Evolutionary conservation across 2,329 filamentous ascomycete species (phyloP).

Genomic region (Sarocladium brachiariae): DNA sequence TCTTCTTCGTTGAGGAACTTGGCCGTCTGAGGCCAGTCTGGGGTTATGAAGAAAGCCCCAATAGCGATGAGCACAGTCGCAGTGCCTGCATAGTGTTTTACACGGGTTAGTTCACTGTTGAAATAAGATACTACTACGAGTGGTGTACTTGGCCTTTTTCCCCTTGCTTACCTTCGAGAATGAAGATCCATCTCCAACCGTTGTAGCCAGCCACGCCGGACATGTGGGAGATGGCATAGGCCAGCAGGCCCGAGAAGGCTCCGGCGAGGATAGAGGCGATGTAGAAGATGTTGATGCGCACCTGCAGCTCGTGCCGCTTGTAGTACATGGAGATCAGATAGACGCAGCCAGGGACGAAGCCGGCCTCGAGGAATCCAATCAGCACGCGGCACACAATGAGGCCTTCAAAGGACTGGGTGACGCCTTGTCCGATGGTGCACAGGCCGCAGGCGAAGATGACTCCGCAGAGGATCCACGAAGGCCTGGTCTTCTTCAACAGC

Average conservation of each 20-base stretch:
- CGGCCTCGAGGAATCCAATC: conserved; percentile 18
- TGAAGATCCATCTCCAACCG: conserved; percentile 36
- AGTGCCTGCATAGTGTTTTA: too few species aligned
- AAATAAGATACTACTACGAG: too few species aligned
- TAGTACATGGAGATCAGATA: conserved; percentile 16
- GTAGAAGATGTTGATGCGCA: conserved; percentile 19
- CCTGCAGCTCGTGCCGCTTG: conserved; percentile 19
- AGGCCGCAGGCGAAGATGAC: conserved; percentile 12
- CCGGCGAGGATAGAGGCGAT: conserved; percentile 17
- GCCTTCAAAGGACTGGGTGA: conserved; percentile 6
- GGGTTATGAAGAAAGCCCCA: too few species aligned
- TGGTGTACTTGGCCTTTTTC: too few species aligned
- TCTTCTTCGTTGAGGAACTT: too few species aligned
- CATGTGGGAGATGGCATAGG: conserved; percentile 15
- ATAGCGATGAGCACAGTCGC: too few species aligned
- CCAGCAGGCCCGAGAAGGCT: conserved; percentile 18
- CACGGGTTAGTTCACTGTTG: too few species aligned
- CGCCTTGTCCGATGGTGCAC: too few species aligned
- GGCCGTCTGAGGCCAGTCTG: too few species aligned
- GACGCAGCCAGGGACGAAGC: neutral
- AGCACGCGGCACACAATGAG: conserved; percentile 13
- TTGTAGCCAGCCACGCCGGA: conserved; percentile 20
- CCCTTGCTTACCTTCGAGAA: too few species aligned
- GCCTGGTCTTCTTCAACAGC: neutral
- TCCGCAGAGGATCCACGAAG: neutral